Base-by-base conservation (phyloP, 345 rosid genomes). In the Chamaenerion angustifolium region DNA sequence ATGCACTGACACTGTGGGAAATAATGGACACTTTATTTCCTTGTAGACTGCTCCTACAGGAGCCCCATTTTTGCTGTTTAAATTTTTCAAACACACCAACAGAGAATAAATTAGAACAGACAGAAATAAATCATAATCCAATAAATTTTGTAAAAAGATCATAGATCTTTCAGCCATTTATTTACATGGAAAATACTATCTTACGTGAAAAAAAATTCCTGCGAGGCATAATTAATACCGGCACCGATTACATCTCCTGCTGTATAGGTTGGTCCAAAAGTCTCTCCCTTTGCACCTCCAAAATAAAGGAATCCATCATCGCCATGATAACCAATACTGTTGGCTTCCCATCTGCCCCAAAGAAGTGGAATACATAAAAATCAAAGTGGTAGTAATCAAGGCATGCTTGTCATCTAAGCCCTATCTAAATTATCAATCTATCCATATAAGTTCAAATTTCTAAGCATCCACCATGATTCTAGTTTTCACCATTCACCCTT, bases 141-240 rank as follows among this genome's bases (percentile, higher is more conserved):
- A 21, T 21, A 21, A 21, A 21, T 0, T 21, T 21, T 2, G 25
- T 21, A 21, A 21, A 21, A 21, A 21, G 25, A 4, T 21, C 25
- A 21, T 4, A 21, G 25, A 21, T 21, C 25, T 2, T 21, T 21
- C 25, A 2, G 25, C 25, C 25, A 21, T 21, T 21, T 21, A 4
- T 21, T 21, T 0, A 21, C 25, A 21, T 21, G 25, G 25, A 21
- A 4, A 21, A 21, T 21, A 21, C 71, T 43, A 45, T 64, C 95
- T 82, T 80, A 92, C 98, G 95, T 92, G 82, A 92, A 92, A 76
- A 92, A 83, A 64, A 84, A 78, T 61, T 82, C 85, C 65, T 82
- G 89, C 0, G 82, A 65, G 65, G 79, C 82, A 70, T 80, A 87
- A 74, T 87, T 84, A 54, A 92, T 84, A 63, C 98, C 98, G 53